Base-by-base conservation (phyloP, 495 filamentous ascomycete species). In the Penicillium psychrofluorescens region DNA sequence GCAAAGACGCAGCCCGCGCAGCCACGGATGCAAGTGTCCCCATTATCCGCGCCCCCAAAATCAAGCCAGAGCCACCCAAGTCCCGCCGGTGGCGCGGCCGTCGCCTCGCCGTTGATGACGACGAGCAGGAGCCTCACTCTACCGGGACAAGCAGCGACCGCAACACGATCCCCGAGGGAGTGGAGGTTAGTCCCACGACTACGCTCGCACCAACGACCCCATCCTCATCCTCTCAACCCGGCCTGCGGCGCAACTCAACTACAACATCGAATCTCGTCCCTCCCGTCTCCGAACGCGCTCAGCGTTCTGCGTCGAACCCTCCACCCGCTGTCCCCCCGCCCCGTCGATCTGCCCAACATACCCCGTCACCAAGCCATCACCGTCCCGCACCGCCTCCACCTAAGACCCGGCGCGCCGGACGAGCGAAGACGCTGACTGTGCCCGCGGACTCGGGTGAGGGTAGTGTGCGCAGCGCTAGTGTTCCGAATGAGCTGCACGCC, bases 31-130 rank as follows among this genome's bases (percentile, higher is more conserved):
- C 40, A 49, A 49, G 36, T n/a, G 46, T 52, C 6, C 56, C 53
- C 22, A 48, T 40, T 33, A 53, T 54, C 30, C 51, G 61, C 9
- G 48, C 44, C 29, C 54, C 57, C 36, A 73, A 66, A 48, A 39
- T 67, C 45, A 73, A 67, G 38, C 67, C 68, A 1, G 62, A 67
- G 29, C 70, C 70, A 7, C 70, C 70, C 1, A 74, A 71, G 38
- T 43, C 70, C 38, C 57, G 70, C 9, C 67, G 70, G 34, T 71
- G 59, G 65, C 66, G 65, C 11, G 68, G 68, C 10, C 52, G 63
- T 47, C 59, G 62, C 38, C 43, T 51, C 8, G 40, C 43, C 11
- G 46, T 36, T 7, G 59, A 58, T 8, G 59, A 65, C 1, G 58
- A 56, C 8, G 51, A 61, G 1, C 48, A 56, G 15, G 22, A 22